Percentiles rank a stretch among this genome's conserved stretches.
phyloP scores from a whole-genome alignment of 352 stramenopile species.

The Phytophthora hibernalis region DNA sequence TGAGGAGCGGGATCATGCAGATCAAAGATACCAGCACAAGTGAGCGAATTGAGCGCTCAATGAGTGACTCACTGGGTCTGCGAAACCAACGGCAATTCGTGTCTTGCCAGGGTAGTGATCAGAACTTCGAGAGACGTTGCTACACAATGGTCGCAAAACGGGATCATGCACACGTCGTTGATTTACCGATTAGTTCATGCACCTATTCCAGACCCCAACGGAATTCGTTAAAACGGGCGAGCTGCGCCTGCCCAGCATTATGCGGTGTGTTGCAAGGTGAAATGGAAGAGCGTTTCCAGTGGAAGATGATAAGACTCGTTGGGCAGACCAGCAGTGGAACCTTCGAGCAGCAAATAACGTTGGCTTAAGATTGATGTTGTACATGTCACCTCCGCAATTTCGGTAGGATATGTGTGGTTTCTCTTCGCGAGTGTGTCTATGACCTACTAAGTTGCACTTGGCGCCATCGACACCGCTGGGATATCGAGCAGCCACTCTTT shows the following conservation, averaged over 20 bases:
- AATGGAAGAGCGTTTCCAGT: too few relatives aligned
- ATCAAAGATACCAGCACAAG: slow-evolving; percentile 2
- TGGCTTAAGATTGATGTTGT: too few relatives aligned
- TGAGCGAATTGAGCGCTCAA: too few relatives aligned
- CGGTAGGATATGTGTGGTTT: not conserved
- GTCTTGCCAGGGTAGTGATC: not conserved
- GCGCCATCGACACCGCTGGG: not conserved
- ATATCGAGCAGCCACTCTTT: slow-evolving; percentile 8
- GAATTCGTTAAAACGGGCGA: too few relatives aligned
- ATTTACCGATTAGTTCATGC: not conserved
- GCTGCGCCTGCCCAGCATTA: too few relatives aligned
- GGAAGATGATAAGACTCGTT: too few relatives aligned
- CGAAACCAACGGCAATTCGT: not conserved
- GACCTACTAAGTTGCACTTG: slow-evolving; percentile 1
- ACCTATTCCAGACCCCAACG: too few relatives aligned
- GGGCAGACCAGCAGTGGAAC: too few relatives aligned
- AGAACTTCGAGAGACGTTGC: slow-evolving; percentile 4
- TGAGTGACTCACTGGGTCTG: not conserved
- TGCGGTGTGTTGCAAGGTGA: too few relatives aligned
- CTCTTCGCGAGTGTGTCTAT: too few relatives aligned
- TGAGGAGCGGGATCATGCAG: slow-evolving; percentile 5
- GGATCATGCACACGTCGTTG: not conserved
- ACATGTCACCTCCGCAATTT: too few relatives aligned
- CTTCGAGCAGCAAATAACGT: too few relatives aligned
- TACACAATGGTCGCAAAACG: slow-evolving; percentile 2